Evolutionary conservation across 2,329 filamentous ascomycete genomes (phyloP).

Genomic region (Venturia aucupariae): DNA sequence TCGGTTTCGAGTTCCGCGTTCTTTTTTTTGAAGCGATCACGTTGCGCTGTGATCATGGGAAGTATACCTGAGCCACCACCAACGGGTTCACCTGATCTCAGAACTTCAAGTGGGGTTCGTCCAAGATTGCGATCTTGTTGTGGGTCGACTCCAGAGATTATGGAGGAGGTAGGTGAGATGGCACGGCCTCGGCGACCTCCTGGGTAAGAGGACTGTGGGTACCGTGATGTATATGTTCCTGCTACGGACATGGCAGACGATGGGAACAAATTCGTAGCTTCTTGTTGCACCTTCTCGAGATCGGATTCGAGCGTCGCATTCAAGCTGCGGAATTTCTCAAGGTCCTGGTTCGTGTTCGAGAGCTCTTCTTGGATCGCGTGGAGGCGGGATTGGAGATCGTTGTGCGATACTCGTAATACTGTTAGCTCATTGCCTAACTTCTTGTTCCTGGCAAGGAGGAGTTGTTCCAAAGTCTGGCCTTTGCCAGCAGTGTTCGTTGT

Average conservation of each 20-base stretch:
- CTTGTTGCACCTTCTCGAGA: constrained; percentile 75
- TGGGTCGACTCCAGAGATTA: constrained; percentile 92
- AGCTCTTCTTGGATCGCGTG: constrained; percentile 76
- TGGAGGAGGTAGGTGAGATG: constrained; percentile 88
- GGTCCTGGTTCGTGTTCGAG: constrained; percentile 70
- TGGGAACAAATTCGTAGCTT: constrained; percentile 74
- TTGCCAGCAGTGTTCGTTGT: constrained; percentile 45
- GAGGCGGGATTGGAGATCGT: constrained; percentile 75
- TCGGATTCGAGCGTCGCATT: constrained; percentile 89
- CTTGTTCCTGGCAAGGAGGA: constrained; percentile 88
- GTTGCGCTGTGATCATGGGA: constrained; percentile 96
- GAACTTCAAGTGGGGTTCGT: constrained; percentile 42
- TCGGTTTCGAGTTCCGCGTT: constrained; percentile 86
- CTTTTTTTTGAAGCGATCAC: constrained; percentile 95
- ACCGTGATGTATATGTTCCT: constrained; percentile 77
- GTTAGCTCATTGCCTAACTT: constrained; percentile 92
- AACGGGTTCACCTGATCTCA: constrained; percentile 56
- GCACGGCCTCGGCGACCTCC: constrained; percentile 50
- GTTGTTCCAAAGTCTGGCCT: constrained; percentile 75
- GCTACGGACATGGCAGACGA: constrained; percentile 82
- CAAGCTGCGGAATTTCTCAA: constrained; percentile 75
- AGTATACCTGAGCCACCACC: constrained; percentile 79
- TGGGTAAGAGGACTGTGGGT: constrained; percentile 53
- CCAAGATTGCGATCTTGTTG: constrained; percentile 40
- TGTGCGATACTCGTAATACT: constrained; percentile 83